Evolutionary conservation across 192 early-diverging fungal genomes (phyloP), one percentile per base, ranked within the genome.

Genomic region (Ambispora gerdemannii): DNA sequence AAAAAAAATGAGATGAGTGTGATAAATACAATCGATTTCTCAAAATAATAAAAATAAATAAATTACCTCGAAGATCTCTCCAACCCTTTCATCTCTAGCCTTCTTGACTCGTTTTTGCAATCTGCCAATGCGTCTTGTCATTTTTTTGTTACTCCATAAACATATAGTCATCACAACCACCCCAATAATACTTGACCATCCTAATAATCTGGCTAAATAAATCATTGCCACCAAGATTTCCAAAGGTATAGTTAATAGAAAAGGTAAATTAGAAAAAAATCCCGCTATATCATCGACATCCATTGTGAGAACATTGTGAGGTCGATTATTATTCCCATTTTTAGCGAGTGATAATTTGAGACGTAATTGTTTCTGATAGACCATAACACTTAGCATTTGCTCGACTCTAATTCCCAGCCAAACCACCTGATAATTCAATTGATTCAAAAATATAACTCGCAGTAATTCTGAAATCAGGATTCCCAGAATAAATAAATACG

Each of bases 121-220:
- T 47, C 74, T 74, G 13, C 83, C 64, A 27, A 86, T 80, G 28
- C 82, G 81, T 58, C 77, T 82, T 25, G 85, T 79, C 59, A 87
- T 78, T 43, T 77, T 80, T 72, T 84, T 80, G 19, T 84, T 81
- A 4, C 84, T 74, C 59, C 89, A 89, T n/a, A 87, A 81, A 50
- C 84, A 81, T 11, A 92, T 63, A 0, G 86, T 72, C 56, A 93
- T 89, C n/a, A 91, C 80, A 0, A 77, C 75, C 19, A 98, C 66
- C 0, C 93, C 95, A 28, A 91, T 87, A 17, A 97, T 70, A 19
- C 92, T 88, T 4, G 93, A 84, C 6, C 76, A 74, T 0, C 95
- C 96, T 49, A 98, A 78, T 22, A 96, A 77, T 22, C 72, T 63
- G 71, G 93, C 87, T 33, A 98, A 78, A 71, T 87, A 88, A 59